phyloP scores from a whole-genome alignment of 768 basidiomycete species.

The Amanita phalloides region DNA sequence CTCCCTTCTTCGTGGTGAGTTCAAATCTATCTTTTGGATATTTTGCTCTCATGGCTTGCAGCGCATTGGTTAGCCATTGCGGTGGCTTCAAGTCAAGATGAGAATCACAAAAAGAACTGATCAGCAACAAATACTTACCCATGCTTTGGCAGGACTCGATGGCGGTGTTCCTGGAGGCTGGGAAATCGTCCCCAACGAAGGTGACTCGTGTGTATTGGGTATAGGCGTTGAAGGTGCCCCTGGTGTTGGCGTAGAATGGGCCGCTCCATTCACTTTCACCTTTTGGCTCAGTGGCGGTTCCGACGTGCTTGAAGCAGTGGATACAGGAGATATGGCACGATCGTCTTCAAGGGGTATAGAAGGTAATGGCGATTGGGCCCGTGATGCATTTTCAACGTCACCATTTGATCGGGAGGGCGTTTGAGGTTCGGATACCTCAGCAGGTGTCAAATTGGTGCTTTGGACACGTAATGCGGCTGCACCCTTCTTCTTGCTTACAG shows the following conservation, averaged over 20 bases:
- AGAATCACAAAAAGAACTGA: not conserved
- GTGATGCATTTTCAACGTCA: slow-evolving; percentile 20
- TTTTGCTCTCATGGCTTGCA: slow-evolving; percentile 53
- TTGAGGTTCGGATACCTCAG: slow-evolving; percentile 36
- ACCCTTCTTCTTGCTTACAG: slow-evolving; percentile 45
- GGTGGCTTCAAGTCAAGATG: slow-evolving; percentile 34
- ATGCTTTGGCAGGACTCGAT: slow-evolving; percentile 20
- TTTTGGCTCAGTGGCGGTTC: slow-evolving; percentile 67
- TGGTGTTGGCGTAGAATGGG: slow-evolving; percentile 14
- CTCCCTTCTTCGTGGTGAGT: slow-evolving; percentile 52
- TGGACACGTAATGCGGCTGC: slow-evolving; percentile 39
- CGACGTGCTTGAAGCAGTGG: slow-evolving; percentile 61
- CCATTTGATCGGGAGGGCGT: slow-evolving; percentile 34
- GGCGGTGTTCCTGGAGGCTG: slow-evolving; percentile 13
- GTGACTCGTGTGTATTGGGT: slow-evolving; percentile 10
- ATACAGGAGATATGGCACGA: slow-evolving; percentile 59
- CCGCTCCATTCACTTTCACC: slow-evolving; percentile 47
- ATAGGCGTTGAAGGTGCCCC: slow-evolving; percentile 7
- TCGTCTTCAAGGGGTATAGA: slow-evolving; percentile 30
- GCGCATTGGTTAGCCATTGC: slow-evolving; percentile 60
- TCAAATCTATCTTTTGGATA: slow-evolving; percentile 83
- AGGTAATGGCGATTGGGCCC: slow-evolving; percentile 11
- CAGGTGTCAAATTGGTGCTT: slow-evolving; percentile 28
- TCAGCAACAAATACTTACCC: slow-evolving; percentile 10
- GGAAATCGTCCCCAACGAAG: slow-evolving; percentile 12